Evolutionary conservation across 768 basidiomycete species (phyloP).

Genomic region (Phallus indusiatus): DNA sequence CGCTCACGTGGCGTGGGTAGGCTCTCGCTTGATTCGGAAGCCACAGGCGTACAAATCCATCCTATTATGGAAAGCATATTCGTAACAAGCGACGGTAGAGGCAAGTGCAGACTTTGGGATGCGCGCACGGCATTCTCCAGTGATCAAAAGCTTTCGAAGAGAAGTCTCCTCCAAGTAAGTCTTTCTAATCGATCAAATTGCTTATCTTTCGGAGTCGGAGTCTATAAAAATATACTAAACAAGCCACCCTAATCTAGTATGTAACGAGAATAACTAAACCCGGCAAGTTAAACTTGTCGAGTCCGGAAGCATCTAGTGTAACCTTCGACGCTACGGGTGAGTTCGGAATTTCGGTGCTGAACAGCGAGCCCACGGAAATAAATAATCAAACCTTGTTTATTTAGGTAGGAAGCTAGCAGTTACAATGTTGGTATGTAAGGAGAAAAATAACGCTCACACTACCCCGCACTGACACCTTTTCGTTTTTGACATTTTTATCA

Average conservation of each 20-base stretch:
- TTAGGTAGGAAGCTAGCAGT: constrained; percentile 56
- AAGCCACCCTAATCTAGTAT: constrained; percentile 24
- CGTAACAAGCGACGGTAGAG: constrained; percentile 49
- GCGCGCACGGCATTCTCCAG: constrained; percentile 57
- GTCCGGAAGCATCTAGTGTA: constrained; percentile 62
- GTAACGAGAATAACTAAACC: constrained; percentile 37
- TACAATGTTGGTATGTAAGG: constrained; percentile 49
- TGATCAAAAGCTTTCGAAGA: constrained; percentile 22
- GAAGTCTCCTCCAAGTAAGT: constrained; percentile 23
- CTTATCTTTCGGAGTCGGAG: background rate
- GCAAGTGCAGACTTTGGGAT: constrained; percentile 60
- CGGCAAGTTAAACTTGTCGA: constrained; percentile 30
- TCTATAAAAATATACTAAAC: background rate
- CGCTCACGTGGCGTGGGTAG: constrained; percentile 24
- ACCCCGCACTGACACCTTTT: background rate
- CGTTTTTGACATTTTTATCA: background rate
- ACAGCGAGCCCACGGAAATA: background rate
- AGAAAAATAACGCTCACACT: background rate
- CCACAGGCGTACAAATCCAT: constrained; percentile 59
- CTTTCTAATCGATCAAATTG: background rate
- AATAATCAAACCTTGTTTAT: background rate
- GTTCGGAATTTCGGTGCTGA: constrained; percentile 11
- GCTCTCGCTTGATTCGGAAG: constrained; percentile 44
- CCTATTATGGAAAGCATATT: constrained; percentile 63
- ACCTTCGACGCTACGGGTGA: constrained; percentile 59